Conservation (phyloP, 106 monocot species). For the Apostasia ramifera region DNA sequence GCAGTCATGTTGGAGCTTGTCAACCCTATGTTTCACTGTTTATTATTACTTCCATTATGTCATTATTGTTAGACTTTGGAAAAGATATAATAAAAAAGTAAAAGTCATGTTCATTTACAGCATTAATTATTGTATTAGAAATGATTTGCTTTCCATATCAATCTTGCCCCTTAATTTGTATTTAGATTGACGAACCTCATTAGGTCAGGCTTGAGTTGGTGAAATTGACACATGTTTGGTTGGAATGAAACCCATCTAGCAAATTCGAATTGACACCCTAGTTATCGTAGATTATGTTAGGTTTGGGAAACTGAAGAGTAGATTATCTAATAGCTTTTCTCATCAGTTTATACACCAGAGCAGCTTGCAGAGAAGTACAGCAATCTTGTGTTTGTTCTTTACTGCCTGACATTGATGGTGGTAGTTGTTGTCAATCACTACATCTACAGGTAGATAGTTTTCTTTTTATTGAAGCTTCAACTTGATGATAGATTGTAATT, state of each 20-base stretch:
- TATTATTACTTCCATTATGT: not conserved
- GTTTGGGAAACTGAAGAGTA: not conserved
- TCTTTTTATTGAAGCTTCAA: not conserved
- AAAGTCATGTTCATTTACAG: too few species aligned
- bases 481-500: not conserved
- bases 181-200: too few species aligned
- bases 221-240: too few species aligned
- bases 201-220: too few species aligned
- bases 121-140: too few species aligned
- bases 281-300: not conserved
- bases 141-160: too few species aligned
- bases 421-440: slow-evolving; percentile 71
- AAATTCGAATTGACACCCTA: too few species aligned
- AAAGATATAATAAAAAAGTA: too few species aligned
- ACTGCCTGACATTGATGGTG: slow-evolving; percentile 67
- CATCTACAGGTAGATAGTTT: slow-evolving; percentile 63
- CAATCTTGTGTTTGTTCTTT: slow-evolving; percentile 81
- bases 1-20: too few species aligned
- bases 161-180: too few species aligned
- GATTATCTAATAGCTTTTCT: slow-evolving; percentile 11
- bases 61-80: too few species aligned
- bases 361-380: slow-evolving; percentile 74
- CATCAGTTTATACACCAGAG: slow-evolving; percentile 86
- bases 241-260: too few species aligned
- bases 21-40: not conserved